Conservation (phyloP, 164 flowering plant species). For the Magnolia sinica region DNA sequence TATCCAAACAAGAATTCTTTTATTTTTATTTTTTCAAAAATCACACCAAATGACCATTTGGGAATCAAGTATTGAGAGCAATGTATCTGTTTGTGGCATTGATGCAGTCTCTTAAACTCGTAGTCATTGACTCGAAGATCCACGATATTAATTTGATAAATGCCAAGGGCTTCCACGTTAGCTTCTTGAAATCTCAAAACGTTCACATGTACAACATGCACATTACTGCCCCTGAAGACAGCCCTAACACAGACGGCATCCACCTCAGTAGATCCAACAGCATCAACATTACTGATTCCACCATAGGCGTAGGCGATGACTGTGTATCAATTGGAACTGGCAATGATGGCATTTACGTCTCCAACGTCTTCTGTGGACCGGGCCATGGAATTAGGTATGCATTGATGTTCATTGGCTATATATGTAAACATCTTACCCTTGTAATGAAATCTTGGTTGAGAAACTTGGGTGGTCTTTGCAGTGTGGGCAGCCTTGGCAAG, state of each 20-base stretch:
- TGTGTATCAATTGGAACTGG: conserved; percentile 44
- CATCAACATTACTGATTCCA: neutral
- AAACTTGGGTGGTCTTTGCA: conserved; percentile 1
- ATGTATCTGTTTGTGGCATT: neutral
- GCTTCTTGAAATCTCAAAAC: conserved; percentile 14
- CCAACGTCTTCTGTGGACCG: conserved; percentile 39
- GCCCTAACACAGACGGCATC: conserved; percentile 16
- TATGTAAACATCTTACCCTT: neutral
- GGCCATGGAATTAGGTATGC: conserved; percentile 57
- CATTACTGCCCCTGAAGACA: conserved; percentile 6
- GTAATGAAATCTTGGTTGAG: neutral
- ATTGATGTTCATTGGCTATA: neutral
- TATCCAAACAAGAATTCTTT: neutral
- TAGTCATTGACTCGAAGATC: conserved; percentile 35
- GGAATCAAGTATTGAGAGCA: conserved; percentile 1
- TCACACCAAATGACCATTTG: neutral
- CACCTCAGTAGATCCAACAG: conserved; percentile 4
- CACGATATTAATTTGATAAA: conserved; percentile 27
- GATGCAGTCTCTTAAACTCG: conserved; percentile 48
- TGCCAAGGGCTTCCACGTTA: conserved; percentile 45
- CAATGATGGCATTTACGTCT: conserved; percentile 23
- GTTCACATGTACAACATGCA: conserved; percentile 17
- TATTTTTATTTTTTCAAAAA: no score
- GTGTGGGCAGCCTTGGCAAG: conserved; percentile 25
- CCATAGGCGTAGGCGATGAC: conserved; percentile 48